phyloP scores from a whole-genome alignment of 1,284 basidiomycete genomes.

The Trichosporon sp. region DNA sequence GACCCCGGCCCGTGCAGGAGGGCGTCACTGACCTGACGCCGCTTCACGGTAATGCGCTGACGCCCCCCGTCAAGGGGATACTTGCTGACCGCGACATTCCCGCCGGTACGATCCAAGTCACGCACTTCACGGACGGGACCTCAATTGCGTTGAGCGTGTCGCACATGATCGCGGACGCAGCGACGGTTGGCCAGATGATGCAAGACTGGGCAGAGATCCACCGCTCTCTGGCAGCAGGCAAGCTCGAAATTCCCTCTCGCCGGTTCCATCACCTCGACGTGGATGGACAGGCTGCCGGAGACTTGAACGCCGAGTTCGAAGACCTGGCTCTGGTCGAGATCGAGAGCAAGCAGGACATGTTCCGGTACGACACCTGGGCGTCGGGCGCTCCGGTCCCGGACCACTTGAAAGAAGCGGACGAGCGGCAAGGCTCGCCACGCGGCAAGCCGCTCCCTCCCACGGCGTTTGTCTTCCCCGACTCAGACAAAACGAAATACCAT shows the following conservation, averaged over 20 bases:
- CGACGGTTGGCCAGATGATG: constrained; percentile 22
- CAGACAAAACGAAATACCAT: constrained; percentile 46
- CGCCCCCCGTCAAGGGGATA: background rate
- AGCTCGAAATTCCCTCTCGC: background rate
- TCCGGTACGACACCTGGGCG: constrained; percentile 32
- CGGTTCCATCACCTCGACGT: constrained; percentile 5
- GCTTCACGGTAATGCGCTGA: constrained; percentile 21
- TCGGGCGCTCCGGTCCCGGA: background rate
- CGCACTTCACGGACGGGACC: constrained; percentile 23
- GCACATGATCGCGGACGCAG: constrained; percentile 26
- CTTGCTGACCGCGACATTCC: background rate
- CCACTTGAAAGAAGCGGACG: constrained; percentile 28
- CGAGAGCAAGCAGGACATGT: constrained; percentile 25
- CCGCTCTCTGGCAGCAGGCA: background rate
- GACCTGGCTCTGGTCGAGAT: background rate
- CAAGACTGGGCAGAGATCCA: constrained; percentile 22
- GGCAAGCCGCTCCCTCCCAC: constrained; percentile 56
- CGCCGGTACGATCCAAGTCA: constrained; percentile 23
- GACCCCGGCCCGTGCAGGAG: background rate
- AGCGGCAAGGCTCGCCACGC: constrained; percentile 27
- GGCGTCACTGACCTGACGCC: constrained; percentile 5
- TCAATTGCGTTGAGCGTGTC: constrained; percentile 14
- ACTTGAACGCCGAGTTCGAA: background rate
- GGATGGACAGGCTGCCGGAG: constrained; percentile 22
- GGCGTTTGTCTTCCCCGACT: constrained; percentile 45